Base-by-base conservation (phyloP, 371 early-diverging fungal genomes). In the Conidiobolus incongruus region DNA sequence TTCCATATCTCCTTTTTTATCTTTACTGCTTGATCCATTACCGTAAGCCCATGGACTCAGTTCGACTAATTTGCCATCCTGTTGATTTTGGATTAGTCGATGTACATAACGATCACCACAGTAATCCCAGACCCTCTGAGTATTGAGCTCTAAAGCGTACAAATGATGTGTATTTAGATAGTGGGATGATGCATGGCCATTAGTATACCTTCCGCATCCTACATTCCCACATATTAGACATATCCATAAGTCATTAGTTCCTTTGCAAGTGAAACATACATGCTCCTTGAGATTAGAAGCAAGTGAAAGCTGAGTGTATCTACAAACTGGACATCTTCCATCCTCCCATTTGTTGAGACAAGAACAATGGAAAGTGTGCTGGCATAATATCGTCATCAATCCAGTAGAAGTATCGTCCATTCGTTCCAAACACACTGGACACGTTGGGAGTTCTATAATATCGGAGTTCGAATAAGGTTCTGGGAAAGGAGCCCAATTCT, bases 51-150 rank as follows among this genome's bases (percentile, higher is more conserved):
- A n/a, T n/a, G n/a, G n/a, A n/a, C n/a, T n/a, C n/a, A 92, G 47
- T 39, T 90, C 89, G 5, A 94, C 89, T 17, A 93, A 48, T 48
- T 87, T 88, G 6, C 91, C 91, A 52, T 91, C 93, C 1, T 70
- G 60, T 43, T 62, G 72, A 54, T 83, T 88, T 52, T 87, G 90
- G 41, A 92, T 70, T 52, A 92, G 47, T 4, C 93, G 69, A 54
- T 94, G 95, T 3, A 93, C 91, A 54, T 90, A 82, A 2, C 52
- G 86, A 58, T 95, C 92, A 2, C 90, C 83, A 1, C 73, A 77
- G 64, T 95, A 95, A 53, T 95, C 96, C 96, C 96, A 95, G 15
- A 95, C 88, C 2, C 86, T 63, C 55, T 91, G 89, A 10, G 91
- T 88, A 35, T 85, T 85, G 16, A 95, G 68, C 50, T 93, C 94